phyloP scores from a whole-genome alignment of 352 stramenopile genomes.

The Achlya hypogyna region DNA sequence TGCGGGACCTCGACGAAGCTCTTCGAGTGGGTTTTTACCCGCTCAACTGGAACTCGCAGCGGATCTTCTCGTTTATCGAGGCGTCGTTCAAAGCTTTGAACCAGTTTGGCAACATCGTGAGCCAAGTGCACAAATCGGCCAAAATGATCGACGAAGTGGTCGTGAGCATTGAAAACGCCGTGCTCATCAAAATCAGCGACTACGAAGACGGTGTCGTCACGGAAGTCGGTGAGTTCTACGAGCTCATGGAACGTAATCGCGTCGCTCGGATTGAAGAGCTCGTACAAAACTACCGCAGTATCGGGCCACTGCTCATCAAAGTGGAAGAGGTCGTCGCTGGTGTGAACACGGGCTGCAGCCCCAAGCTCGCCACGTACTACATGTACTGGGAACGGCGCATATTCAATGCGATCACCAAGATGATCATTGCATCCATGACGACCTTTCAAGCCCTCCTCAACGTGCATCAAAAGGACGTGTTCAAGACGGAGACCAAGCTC shows the following conservation, averaged over 20 bases:
- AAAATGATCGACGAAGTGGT: conserved; percentile 95
- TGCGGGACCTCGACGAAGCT: conserved; percentile 83
- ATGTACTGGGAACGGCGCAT: conserved; percentile 95
- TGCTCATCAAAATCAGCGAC: conserved; percentile 89
- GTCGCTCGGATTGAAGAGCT: conserved; percentile 87
- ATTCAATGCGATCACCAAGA: conserved; percentile 95
- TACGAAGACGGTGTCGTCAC: conserved; percentile 85
- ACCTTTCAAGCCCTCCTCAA: conserved; percentile 90
- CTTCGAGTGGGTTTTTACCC: conserved; percentile 87
- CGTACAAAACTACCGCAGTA: conserved; percentile 90
- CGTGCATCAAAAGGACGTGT: conserved; percentile 76
- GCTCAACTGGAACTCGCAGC: conserved; percentile 96
- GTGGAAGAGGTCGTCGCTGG: conserved; percentile 93
- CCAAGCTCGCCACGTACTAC: conserved; percentile 91
- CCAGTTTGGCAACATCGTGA: conserved; percentile 89
- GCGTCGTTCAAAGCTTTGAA: conserved; percentile 88
- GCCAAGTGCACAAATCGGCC: conserved; percentile 92
- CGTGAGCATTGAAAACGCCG: conserved; percentile 77
- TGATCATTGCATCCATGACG: conserved; percentile 93
- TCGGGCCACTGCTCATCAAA: conserved; percentile 90
- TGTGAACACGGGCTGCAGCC: conserved; percentile 86
- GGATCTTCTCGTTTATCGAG: conserved; percentile 93
- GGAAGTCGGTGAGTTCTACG: conserved; percentile 91
- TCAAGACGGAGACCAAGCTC: conserved; percentile 53
- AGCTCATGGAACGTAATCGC: conserved; percentile 88